Evolutionary conservation across 352 stramenopile species (phyloP).

Genomic region (Globisporangium alternatum): DNA sequence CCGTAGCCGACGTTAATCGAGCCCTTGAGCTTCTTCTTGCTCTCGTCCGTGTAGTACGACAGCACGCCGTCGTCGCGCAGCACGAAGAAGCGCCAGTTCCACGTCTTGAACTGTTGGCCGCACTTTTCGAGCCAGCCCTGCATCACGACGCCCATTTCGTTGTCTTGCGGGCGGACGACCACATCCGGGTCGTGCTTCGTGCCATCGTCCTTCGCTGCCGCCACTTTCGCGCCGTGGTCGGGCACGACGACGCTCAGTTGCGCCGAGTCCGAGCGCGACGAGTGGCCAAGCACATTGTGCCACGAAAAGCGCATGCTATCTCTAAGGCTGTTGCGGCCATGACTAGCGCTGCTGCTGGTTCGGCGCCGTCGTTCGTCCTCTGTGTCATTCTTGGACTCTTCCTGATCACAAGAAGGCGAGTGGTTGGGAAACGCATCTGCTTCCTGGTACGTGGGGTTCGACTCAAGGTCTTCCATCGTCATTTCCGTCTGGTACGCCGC

Average conservation of each 20-base stretch:
- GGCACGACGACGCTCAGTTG: background rate
- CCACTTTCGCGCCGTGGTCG: background rate
- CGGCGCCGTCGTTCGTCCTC: background rate
- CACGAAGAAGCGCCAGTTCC: slow-evolving; percentile 89
- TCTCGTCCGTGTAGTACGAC: slow-evolving; percentile 78
- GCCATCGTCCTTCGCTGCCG: slow-evolving; percentile 2
- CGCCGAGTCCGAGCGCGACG: slow-evolving; percentile 34
- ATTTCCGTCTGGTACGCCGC: background rate
- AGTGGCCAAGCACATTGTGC: slow-evolving; percentile 52
- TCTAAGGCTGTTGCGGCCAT: slow-evolving; percentile 35
- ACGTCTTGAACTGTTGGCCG: slow-evolving; percentile 87
- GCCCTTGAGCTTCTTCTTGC: slow-evolving; percentile 73
- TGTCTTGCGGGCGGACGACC: slow-evolving; percentile 33
- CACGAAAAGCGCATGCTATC: slow-evolving; percentile 58
- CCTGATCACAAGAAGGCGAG: background rate
- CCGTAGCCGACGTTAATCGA: slow-evolving; percentile 71
- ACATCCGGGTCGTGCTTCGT: slow-evolving; percentile 38
- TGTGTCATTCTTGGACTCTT: background rate
- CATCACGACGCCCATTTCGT: slow-evolving; percentile 73
- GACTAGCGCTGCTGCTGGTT: slow-evolving; percentile 4
- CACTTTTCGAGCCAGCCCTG: slow-evolving; percentile 88
- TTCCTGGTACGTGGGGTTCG: slow-evolving; percentile 3
- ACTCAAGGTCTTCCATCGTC: slow-evolving; percentile 13
- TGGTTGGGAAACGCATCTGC: slow-evolving; percentile 6
- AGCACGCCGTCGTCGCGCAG: slow-evolving; percentile 76